Base-by-base conservation (phyloP, 257 asterid genomes). In the Rauvolfia tetraphylla region DNA sequence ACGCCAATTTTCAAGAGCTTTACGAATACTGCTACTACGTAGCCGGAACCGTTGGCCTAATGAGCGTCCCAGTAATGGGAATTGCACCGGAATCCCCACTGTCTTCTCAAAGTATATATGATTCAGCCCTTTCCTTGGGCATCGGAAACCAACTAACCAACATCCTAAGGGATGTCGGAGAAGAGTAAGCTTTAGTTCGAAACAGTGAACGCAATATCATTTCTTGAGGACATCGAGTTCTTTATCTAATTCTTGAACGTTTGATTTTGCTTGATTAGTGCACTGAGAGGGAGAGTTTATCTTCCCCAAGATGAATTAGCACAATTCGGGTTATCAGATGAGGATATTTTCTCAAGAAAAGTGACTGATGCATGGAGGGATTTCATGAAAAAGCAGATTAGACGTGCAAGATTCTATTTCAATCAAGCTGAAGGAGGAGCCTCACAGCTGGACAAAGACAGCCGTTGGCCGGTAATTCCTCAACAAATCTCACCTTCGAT, bases 1-100 rank as follows among this genome's bases (percentile, higher is more conserved):
- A 92, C 18, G 86, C 87, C 0, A 86, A 86, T 79, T 92, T 90
- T 14, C 79, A 92, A 49, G 96, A 92, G 78, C 87, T 92, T 3
- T 92, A 88, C 65, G 82, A 74, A 38, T 92, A 92, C 79, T 89
- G 96, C 89, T 92, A 90, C 83, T 87, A 88, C 68, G 97, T 90
- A 48, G 97, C 96, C 39, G 95, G 97, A 65, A 92, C 95, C 2
- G 93, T 90, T 61, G 97, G 97, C 23, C 80, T 92, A 49, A 92
- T 90, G 97, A 90, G 96, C 71, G 97, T 92, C 13, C 97, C 95
- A 14, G 82, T 92, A 20, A 89, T 92, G 96, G 96, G 97, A 36
- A 92, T 92, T 69, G 93, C 97, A 27, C 90, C 93, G 4, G 96
- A 92, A 78, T 83, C 90, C 1, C 57, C 83, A 9, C 41, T 86